Conservation (phyloP, 768 basidiomycete genomes). For the Termitomyces sp. region DNA sequence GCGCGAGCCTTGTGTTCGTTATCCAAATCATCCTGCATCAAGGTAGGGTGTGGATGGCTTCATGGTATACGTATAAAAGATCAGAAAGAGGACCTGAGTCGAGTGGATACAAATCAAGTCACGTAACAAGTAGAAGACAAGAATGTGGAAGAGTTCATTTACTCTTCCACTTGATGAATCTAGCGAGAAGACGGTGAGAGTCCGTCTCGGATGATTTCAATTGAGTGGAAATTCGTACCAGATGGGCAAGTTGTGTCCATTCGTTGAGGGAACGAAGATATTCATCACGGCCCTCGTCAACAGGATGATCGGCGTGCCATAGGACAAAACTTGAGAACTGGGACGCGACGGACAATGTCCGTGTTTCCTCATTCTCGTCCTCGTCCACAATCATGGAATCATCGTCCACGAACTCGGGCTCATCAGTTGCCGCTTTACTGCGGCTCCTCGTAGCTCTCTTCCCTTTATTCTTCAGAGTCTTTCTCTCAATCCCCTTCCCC, state of each 20-base stretch:
- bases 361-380: conserved; percentile 24
- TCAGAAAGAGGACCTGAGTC: background rate
- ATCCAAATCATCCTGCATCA: background rate
- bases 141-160: background rate
- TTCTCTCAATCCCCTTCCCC: conserved; percentile 13
- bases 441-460: conserved; percentile 30
- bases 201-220: background rate
- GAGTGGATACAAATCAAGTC: background rate
- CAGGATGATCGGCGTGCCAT: conserved; percentile 73
- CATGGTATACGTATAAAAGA: background rate
- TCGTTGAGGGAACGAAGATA: conserved; percentile 68
- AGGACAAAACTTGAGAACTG: conserved; percentile 68
- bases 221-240: conserved; percentile 42
- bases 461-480: conserved; percentile 5
- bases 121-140: background rate
- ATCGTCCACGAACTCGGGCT: conserved; percentile 26
- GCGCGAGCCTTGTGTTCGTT: background rate
- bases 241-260: conserved; percentile 64
- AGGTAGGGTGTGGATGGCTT: background rate
- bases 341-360: conserved; percentile 44
- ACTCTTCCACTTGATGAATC: conserved; percentile 21
- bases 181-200: conserved; percentile 2
- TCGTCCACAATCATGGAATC: conserved; percentile 28
- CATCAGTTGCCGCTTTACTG: conserved; percentile 22
- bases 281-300: conserved; percentile 70